Percentiles rank a stretch among this genome's conserved stretches.
Conservation (phyloP, 1,284 basidiomycete genomes). For the Sutorius eximius region DNA sequence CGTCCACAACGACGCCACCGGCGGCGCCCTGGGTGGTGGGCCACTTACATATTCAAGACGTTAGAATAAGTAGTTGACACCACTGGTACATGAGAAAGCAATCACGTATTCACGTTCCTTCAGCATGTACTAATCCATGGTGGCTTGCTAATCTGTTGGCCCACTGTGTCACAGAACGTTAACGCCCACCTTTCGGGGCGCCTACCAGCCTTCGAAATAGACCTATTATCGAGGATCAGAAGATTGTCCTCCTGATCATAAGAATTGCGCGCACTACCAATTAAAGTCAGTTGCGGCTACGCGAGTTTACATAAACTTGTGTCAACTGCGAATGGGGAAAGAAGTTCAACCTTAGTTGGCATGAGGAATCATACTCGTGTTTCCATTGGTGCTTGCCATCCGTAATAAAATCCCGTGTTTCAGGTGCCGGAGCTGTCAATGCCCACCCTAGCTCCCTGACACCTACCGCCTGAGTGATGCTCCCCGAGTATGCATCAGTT, state of each 20-base stretch:
- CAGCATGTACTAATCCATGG: too few relatives aligned
- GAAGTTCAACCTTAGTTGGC: background rate
- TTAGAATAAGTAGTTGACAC: too few relatives aligned
- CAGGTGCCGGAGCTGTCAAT: too few relatives aligned
- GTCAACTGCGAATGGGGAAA: background rate
- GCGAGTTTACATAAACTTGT: background rate
- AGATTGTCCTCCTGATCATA: too few relatives aligned
- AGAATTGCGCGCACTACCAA: too few relatives aligned
- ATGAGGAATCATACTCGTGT: background rate
- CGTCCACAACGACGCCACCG: too few relatives aligned
- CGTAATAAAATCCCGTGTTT: background rate
- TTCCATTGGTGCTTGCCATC: background rate
- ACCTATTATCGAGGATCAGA: too few relatives aligned
- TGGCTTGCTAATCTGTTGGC: too few relatives aligned
- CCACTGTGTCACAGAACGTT: background rate
- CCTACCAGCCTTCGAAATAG: background rate
- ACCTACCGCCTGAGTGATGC: constrained; percentile 8
- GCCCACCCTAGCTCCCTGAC: background rate
- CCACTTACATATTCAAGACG: too few relatives aligned
- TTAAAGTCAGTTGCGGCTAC: background rate
- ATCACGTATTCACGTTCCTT: too few relatives aligned
- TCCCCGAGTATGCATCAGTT: background rate
- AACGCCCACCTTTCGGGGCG: background rate
- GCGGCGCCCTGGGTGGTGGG: too few relatives aligned
- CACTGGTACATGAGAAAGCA: too few relatives aligned